phyloP scores from a whole-genome alignment of 306 rosid species.

The Ochetophila trinervis region DNA sequence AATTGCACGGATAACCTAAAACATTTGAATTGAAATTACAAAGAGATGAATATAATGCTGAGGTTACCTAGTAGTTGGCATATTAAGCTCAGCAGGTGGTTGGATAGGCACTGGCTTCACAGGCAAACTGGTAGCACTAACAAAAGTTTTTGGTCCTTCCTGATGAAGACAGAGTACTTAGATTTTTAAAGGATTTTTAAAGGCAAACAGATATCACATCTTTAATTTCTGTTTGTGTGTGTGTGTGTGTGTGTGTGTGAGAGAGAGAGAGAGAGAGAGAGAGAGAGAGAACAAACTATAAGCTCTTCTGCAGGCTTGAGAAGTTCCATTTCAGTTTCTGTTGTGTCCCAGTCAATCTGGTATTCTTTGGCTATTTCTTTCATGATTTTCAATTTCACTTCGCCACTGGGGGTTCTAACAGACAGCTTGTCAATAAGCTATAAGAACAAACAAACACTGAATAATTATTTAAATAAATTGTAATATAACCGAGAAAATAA shows the following conservation, averaged over 20 bases:
- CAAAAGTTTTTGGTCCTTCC: slow-evolving; percentile 68
- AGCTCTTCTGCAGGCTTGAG: slow-evolving; percentile 84
- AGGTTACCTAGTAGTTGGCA: slow-evolving; percentile 25
- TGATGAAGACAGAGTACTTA: slow-evolving; percentile 21
- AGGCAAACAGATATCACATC: not conserved
- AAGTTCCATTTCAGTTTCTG: slow-evolving; percentile 80
- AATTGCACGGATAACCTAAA: not conserved
- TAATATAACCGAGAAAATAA: not conserved
- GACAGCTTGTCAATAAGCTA: slow-evolving; percentile 98
- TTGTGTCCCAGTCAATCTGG: slow-evolving; percentile 82
- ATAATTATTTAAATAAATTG: not conserved
- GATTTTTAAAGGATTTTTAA: too few species aligned
- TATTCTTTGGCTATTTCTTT: slow-evolving; percentile 93
- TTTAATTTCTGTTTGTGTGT: not conserved
- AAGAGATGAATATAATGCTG: not conserved
- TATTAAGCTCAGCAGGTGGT: slow-evolving; percentile 39
- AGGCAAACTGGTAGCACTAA: slow-evolving; percentile 67
- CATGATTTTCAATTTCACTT: slow-evolving; percentile 72
- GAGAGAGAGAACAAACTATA: slow-evolving; percentile 46
- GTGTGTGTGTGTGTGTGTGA: not conserved
- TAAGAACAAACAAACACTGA: slow-evolving; percentile 13
- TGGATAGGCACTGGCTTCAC: slow-evolving; percentile 37
- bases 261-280: slow-evolving; percentile 8
- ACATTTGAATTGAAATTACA: not conserved
- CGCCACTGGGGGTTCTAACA: slow-evolving; percentile 73